A percentile compares a stretch with the other conserved stretches of the same genome.
phyloP scores from a whole-genome alignment of 192 early-diverging fungal species.

The Backusella mclennaniae region DNA sequence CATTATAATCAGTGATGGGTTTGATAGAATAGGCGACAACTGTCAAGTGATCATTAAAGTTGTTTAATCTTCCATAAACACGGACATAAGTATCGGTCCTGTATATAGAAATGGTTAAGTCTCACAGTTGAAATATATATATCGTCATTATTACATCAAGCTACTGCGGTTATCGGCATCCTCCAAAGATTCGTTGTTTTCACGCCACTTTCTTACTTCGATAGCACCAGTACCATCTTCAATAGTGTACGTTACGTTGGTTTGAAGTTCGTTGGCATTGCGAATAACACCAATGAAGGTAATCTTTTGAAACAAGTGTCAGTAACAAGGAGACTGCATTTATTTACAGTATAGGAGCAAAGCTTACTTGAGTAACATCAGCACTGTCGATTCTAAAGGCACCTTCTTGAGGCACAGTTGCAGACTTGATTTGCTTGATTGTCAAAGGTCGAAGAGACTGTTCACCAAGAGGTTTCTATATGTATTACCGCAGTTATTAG shows the following conservation, averaged over 20 bases:
- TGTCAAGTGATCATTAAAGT: slow-evolving; percentile 55
- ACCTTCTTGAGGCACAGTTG: slow-evolving; percentile 51
- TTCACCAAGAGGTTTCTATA: slow-evolving; percentile 31
- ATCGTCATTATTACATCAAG: slow-evolving; percentile 9
- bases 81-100: slow-evolving; percentile 66
- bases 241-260: slow-evolving; percentile 63
- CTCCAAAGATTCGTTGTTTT: slow-evolving; percentile 36
- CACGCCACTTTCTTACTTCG: slow-evolving; percentile 66
- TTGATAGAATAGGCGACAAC: slow-evolving; percentile 58
- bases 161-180: background rate
- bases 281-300: slow-evolving; percentile 73
- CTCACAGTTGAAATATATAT: background rate
- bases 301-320: slow-evolving; percentile 42
- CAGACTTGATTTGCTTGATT: slow-evolving; percentile 68
- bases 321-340: background rate
- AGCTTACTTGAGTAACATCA: slow-evolving; percentile 62
- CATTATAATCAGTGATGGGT: slow-evolving; percentile 68
- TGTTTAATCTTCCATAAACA: slow-evolving; percentile 66
- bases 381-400: slow-evolving; percentile 67
- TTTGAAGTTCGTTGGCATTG: slow-evolving; percentile 50
- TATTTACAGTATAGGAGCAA: background rate
- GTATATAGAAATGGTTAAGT: background rate
- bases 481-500: background rate
- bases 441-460: slow-evolving; percentile 82
- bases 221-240: slow-evolving; percentile 82